These are phyloP conservation scores for Thermothielavioides terrestris DNA, from an alignment of 495 filamentous ascomycete genomes.

Conservation along the genomic window DNA sequence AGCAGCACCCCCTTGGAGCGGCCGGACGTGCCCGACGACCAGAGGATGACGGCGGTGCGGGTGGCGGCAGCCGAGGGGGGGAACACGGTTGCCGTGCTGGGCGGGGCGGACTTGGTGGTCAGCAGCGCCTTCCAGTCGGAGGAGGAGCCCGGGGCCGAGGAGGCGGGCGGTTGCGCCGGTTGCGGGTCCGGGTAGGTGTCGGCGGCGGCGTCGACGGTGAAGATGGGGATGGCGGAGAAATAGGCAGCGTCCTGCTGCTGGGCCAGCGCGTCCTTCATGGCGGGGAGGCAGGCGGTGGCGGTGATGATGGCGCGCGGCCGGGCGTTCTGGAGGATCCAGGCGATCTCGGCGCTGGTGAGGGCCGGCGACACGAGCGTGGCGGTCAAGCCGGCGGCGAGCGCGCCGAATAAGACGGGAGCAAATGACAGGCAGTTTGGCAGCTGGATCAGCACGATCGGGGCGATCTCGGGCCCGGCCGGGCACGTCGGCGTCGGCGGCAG, in stretches of 20 bases:
- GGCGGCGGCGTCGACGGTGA: slow-evolving; percentile 16
- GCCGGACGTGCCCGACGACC: slow-evolving; percentile 78
- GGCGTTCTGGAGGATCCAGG: slow-evolving; percentile 29
- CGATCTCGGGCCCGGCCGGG: slow-evolving; percentile 22
- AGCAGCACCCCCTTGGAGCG: slow-evolving; percentile 73
- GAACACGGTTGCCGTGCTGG: background rate
- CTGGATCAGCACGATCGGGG: slow-evolving; percentile 28
- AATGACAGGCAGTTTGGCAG: slow-evolving; percentile 27
- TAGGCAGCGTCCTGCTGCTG: slow-evolving; percentile 14
- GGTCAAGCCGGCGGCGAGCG: slow-evolving; percentile 23
- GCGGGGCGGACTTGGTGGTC: background rate
- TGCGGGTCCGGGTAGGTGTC: slow-evolving; percentile 20
- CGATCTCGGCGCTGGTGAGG: slow-evolving; percentile 27
- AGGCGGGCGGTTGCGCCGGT: background rate
- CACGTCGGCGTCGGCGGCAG: slow-evolving; percentile 26
- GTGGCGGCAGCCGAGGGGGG: background rate
- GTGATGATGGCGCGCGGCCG: slow-evolving; percentile 27
- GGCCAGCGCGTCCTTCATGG: slow-evolving; percentile 20
- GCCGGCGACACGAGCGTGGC: slow-evolving; percentile 29
- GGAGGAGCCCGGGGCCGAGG: too few species aligned
- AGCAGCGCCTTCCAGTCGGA: slow-evolving; percentile 20
- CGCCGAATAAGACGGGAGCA: slow-evolving; percentile 21
- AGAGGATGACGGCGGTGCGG: slow-evolving; percentile 52
- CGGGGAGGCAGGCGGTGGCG: slow-evolving; percentile 18
- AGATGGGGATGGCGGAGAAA: slow-evolving; percentile 20